Conservation (phyloP, 129 eudicot genomes). For the Escallonia rubra region DNA sequence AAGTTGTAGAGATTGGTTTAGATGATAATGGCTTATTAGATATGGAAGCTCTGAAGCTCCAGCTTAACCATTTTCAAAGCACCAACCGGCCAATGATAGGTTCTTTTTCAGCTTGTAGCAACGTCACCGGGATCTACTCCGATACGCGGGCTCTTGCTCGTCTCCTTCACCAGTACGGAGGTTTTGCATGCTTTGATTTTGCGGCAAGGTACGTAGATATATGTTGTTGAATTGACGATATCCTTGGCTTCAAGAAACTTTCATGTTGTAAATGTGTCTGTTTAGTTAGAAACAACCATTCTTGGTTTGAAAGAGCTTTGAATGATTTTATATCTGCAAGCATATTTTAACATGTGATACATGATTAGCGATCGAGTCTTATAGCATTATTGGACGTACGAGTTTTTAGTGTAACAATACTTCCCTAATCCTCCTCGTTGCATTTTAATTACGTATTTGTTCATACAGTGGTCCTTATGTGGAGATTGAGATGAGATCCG, state of each 20-base stretch:
- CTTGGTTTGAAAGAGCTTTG: no score
- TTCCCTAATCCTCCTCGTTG: no score
- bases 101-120: conserved; percentile 64
- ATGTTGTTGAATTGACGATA: not conserved
- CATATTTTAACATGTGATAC: no score
- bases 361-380: no score
- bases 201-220: conserved; percentile 40
- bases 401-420: no score
- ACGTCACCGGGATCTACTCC: conserved; percentile 41
- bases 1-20: conserved; percentile 75
- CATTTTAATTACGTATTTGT: no score
- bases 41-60: conserved; percentile 25
- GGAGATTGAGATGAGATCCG: conserved; percentile 79
- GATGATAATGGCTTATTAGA: conserved; percentile 28
- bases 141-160: conserved; percentile 39
- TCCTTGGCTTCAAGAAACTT: no score
- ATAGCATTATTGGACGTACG: no score
- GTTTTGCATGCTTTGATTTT: conserved; percentile 55
- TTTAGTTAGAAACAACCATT: no score
- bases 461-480: conserved; percentile 59
- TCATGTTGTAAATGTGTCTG: no score
- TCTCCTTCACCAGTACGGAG: conserved; percentile 43
- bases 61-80: conserved; percentile 19
- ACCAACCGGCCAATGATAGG: conserved; percentile 42
- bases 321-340: not conserved